Conservation (phyloP, 331 rosid species). For the Rosa hybrid region DNA sequence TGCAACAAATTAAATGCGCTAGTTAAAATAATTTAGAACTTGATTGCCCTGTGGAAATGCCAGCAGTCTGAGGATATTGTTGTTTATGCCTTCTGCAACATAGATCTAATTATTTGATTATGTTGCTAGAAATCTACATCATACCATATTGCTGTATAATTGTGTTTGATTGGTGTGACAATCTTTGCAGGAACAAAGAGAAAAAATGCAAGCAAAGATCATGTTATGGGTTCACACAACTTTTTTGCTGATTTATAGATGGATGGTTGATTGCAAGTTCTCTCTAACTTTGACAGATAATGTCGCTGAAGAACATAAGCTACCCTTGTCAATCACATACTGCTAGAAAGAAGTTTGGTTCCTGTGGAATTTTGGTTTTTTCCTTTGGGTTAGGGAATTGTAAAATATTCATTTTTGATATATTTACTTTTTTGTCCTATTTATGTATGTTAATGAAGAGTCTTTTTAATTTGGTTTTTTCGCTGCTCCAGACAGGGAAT, state of each 20-base stretch:
- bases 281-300: background rate
- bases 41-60: background rate
- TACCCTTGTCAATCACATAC: background rate
- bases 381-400: too few species aligned
- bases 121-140: background rate
- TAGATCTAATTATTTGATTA: background rate
- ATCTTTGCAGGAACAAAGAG: slow-evolving; percentile 50
- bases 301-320: background rate
- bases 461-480: too few species aligned
- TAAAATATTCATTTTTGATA: too few species aligned
- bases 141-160: background rate
- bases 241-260: slow-evolving; percentile 64
- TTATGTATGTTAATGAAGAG: too few species aligned
- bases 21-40: background rate
- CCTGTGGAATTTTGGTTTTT: background rate
- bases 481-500: too few species aligned
- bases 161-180: slow-evolving; percentile 3
- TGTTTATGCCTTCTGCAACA: background rate
- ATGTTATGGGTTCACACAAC: slow-evolving; percentile 26
- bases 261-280: background rate
- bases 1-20: background rate
- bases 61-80: background rate
- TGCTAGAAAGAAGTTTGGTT: background rate
- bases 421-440: too few species aligned
- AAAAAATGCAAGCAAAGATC: slow-evolving; percentile 41